A percentile compares a stretch with the other conserved stretches of the same genome.
phyloP scores from a whole-genome alignment of 192 early-diverging fungal species.

The Spizellomyces punctatus region DNA sequence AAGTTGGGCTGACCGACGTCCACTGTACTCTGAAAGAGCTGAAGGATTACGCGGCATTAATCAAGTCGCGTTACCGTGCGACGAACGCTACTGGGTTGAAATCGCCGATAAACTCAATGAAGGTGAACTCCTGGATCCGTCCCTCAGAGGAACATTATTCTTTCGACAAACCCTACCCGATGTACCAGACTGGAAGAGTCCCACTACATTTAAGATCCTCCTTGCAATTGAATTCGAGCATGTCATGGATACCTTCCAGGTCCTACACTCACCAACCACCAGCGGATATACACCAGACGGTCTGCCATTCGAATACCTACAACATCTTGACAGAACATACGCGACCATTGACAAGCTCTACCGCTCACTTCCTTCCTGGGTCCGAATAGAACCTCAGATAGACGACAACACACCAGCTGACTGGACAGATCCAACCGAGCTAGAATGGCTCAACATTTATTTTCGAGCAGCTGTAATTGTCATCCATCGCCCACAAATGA shows the following conservation, averaged over 20 bases:
- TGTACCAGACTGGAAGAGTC: neutral
- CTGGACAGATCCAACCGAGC: no score
- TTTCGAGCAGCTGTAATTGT: slow-evolving; percentile 4
- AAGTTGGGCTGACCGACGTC: slow-evolving; percentile 8
- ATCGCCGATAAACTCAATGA: neutral
- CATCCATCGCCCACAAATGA: slow-evolving; percentile 18
- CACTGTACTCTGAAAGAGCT: neutral
- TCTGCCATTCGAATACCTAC: no score
- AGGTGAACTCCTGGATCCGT: neutral
- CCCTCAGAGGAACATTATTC: neutral
- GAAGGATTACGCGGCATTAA: neutral
- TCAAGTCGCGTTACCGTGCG: slow-evolving; percentile 10
- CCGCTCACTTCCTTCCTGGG: no score
- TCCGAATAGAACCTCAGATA: no score
- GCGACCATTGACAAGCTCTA: no score
- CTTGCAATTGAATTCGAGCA: no score
- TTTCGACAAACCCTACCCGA: neutral
- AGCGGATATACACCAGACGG: no score
- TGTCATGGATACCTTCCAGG: no score
- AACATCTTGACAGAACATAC: no score
- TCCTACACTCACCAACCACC: no score
- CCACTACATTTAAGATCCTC: no score
- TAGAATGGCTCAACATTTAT: slow-evolving; percentile 12
- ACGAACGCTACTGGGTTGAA: slow-evolving; percentile 9
- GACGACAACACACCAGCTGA: no score